phyloP scores from a whole-genome alignment of 352 stramenopile genomes.

The Phytophthora kernoviae region DNA sequence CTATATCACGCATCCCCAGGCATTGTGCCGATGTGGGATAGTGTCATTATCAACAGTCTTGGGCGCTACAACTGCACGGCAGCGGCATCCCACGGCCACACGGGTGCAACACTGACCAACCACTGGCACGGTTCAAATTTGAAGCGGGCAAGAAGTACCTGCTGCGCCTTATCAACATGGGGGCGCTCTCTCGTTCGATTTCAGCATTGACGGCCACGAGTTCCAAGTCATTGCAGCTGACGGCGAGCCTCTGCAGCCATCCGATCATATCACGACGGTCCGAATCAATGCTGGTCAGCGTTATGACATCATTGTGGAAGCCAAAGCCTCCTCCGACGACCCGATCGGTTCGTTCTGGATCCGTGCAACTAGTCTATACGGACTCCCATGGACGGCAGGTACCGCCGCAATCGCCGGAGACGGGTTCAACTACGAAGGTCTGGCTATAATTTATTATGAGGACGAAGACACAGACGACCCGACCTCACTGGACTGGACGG shows the following conservation, averaged over 20 bases:
- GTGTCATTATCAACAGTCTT: conserved; percentile 33
- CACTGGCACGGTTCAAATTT: conserved; percentile 29
- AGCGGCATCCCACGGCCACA: conserved; percentile 12
- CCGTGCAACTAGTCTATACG: conserved; percentile 21
- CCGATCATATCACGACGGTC: conserved; percentile 29
- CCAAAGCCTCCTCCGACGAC: conserved; percentile 13
- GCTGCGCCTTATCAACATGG: conserved; percentile 39
- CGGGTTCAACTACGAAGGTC: conserved; percentile 29
- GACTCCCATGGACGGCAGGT: conserved; percentile 29
- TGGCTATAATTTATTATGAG: conserved; percentile 27
- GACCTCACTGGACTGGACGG: conserved; percentile 19
- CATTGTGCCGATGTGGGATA: conserved; percentile 32
- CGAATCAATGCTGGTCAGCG: conserved; percentile 37
- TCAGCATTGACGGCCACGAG: conserved; percentile 38
- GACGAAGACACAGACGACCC: conserved; percentile 10
- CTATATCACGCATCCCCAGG: conserved; percentile 30
- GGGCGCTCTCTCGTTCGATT: conserved; percentile 30
- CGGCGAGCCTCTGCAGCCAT: conserved; percentile 28
- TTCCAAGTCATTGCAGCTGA: conserved; percentile 37
- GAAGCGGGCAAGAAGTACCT: conserved; percentile 29
- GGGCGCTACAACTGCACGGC: conserved; percentile 40
- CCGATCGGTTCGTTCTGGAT: conserved; percentile 31
- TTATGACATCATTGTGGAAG: conserved; percentile 33
- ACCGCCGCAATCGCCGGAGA: conserved; percentile 11
- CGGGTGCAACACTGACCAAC: conserved; percentile 24